phyloP scores from a whole-genome alignment of 2,329 filamentous ascomycete genomes.

The Fusarium coffeatum region DNA sequence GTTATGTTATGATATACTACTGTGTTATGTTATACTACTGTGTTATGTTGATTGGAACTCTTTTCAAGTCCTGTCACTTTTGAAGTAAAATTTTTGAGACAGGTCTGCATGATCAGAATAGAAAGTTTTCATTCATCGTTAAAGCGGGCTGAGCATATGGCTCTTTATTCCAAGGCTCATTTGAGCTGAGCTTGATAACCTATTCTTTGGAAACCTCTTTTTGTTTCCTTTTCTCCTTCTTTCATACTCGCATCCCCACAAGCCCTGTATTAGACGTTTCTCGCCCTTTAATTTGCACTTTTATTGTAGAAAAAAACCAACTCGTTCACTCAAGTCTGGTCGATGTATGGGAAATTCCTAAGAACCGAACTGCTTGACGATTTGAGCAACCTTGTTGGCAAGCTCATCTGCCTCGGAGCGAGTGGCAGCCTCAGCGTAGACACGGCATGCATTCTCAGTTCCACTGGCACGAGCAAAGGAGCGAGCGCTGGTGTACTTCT shows the following conservation, averaged over 20 bases:
- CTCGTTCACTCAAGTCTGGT: conserved; percentile 14
- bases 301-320: conserved; percentile 25
- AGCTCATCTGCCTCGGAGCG: conserved; percentile 91
- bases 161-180: conserved; percentile 16
- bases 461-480: conserved; percentile 93
- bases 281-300: background rate
- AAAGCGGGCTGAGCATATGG: conserved; percentile 12
- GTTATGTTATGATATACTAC: conserved; percentile 38
- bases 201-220: conserved; percentile 14
- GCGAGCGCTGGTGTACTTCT: conserved; percentile 89
- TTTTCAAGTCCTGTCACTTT: background rate
- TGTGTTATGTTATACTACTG: background rate
- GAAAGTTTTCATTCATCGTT: conserved; percentile 37
- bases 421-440: conserved; percentile 94
- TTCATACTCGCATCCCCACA: background rate
- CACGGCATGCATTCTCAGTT: conserved; percentile 94
- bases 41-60: background rate
- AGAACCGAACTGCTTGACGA: conserved; percentile 71
- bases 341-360: conserved; percentile 29
- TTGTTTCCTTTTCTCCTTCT: conserved; percentile 9
- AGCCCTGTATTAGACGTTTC: conserved; percentile 3
- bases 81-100: background rate
- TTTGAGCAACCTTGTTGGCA: conserved; percentile 81
- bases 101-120: conserved; percentile 17
- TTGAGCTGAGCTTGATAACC: conserved; percentile 14